Evolutionary conservation across 75 land plant genomes (phyloP).

Genomic region (Pseudotsuga menziesii): DNA sequence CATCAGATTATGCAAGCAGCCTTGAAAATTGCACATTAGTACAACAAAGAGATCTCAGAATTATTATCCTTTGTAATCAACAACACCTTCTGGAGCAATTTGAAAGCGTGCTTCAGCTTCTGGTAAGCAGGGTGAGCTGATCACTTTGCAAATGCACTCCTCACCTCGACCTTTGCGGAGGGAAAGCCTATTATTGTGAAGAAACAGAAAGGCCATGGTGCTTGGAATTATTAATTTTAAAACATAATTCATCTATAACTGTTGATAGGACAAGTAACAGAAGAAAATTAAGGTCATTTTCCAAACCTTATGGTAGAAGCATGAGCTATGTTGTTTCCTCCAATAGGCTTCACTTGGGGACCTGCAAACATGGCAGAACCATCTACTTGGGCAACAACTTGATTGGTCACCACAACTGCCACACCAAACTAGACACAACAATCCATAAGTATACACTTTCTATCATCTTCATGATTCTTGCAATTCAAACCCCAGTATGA

Average conservation of each 20-base stretch:
- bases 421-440: constrained; percentile 72
- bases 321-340: constrained; percentile 98
- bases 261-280: neutral
- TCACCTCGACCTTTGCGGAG: constrained; percentile 89
- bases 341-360: constrained; percentile 95
- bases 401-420: constrained; percentile 94
- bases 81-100: constrained; percentile 77
- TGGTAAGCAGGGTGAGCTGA: constrained; percentile 89
- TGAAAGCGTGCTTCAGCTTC: constrained; percentile 97
- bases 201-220: neutral
- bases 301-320: constrained; percentile 90
- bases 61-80: constrained; percentile 76
- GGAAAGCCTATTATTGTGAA: constrained; percentile 51
- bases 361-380: constrained; percentile 95
- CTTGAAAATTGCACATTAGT: too few species aligned
- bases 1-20: neutral
- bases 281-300: neutral
- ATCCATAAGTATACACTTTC: neutral
- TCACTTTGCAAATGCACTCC: constrained; percentile 88
- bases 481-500: neutral
- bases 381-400: constrained; percentile 99
- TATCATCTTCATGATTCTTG: neutral
- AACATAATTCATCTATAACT: neutral
- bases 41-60: neutral
- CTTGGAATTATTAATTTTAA: neutral